phyloP scores from a whole-genome alignment of 1,139 yeast genomes.

The Diutina mesorugosa region DNA sequence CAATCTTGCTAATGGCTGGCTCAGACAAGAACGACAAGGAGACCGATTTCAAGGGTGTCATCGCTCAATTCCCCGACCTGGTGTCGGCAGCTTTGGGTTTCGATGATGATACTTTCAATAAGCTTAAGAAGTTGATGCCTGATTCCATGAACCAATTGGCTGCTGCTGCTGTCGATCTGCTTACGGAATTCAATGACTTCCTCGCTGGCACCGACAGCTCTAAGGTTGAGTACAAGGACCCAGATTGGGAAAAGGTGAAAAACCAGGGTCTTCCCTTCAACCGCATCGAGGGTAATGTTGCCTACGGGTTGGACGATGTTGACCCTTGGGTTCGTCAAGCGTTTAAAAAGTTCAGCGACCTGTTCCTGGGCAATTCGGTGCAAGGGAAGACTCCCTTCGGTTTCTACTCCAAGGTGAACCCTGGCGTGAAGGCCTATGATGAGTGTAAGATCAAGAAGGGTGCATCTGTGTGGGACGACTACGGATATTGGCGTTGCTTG shows the following conservation, averaged over 20 bases:
- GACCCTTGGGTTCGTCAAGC: not conserved
- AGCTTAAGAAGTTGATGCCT: not conserved
- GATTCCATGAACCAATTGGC: not conserved
- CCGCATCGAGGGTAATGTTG: not conserved
- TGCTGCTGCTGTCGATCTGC: not conserved
- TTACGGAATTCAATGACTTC: not conserved
- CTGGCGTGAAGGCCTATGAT: constrained; percentile 46
- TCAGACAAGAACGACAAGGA: not conserved
- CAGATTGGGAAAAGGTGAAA: not conserved
- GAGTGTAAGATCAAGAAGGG: constrained; percentile 57
- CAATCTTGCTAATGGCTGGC: not conserved
- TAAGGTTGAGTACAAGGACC: not conserved
- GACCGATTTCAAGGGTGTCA: not conserved
- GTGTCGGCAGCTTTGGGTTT: not conserved
- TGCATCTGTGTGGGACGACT: constrained; percentile 61
- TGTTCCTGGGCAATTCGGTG: not conserved
- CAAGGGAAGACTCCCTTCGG: constrained; percentile 26
- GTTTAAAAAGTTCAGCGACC: not conserved
- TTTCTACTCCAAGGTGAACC: constrained; percentile 44
- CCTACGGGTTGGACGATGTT: not conserved
- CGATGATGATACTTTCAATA: not conserved
- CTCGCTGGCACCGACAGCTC: not conserved
- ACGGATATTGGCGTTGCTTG: constrained; percentile 80
- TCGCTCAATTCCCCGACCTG: not conserved
- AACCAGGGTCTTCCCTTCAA: not conserved